Percentiles rank a stretch among this genome's conserved stretches.
These are phyloP conservation scores for Syncephalastrum racemosum DNA, from an alignment of 371 early-diverging fungal species.

Conservation along the genomic window DNA sequence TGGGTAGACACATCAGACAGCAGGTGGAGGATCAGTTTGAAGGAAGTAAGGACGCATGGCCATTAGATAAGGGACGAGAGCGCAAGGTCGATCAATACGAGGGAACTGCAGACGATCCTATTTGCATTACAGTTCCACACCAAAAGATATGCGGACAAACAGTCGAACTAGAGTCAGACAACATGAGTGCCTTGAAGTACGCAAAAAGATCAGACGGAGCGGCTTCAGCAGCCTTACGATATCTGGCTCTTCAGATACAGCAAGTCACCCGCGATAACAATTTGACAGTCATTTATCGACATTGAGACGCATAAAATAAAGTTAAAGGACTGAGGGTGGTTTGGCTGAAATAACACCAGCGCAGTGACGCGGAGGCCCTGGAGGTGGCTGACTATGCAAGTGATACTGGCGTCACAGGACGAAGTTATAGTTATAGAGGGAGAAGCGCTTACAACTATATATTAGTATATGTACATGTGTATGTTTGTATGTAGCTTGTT, in stretches of 20 bases:
- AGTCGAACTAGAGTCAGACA: slow-evolving; percentile 18
- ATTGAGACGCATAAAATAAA: too few relatives aligned
- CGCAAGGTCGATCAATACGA: slow-evolving; percentile 19
- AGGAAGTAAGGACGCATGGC: slow-evolving; percentile 5
- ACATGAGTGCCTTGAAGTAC: slow-evolving; percentile 23
- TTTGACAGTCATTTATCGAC: too few relatives aligned
- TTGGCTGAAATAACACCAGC: too few relatives aligned
- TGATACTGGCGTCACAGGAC: too few relatives aligned
- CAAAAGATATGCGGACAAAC: slow-evolving; percentile 7
- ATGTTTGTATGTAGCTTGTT: too few relatives aligned
- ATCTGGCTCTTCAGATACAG: slow-evolving; percentile 10
- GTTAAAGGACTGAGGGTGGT: too few relatives aligned
- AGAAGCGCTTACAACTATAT: too few relatives aligned
- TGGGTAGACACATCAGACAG: slow-evolving; percentile 12
- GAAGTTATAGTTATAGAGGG: too few relatives aligned
- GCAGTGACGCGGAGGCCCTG: too few relatives aligned
- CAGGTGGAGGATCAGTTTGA: slow-evolving; percentile 6
- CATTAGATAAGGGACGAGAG: slow-evolving; percentile 17
- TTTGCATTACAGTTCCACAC: slow-evolving; percentile 16
- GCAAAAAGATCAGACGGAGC: slow-evolving; percentile 19
- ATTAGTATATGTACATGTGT: too few relatives aligned
- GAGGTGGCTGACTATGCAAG: too few relatives aligned
- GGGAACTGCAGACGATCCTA: slow-evolving; percentile 21
- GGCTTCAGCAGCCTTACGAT: slow-evolving; percentile 8
- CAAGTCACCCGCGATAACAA: background rate